Base-by-base conservation (phyloP, 208 protist species). In the Vickermania spadyakhi region DNA sequence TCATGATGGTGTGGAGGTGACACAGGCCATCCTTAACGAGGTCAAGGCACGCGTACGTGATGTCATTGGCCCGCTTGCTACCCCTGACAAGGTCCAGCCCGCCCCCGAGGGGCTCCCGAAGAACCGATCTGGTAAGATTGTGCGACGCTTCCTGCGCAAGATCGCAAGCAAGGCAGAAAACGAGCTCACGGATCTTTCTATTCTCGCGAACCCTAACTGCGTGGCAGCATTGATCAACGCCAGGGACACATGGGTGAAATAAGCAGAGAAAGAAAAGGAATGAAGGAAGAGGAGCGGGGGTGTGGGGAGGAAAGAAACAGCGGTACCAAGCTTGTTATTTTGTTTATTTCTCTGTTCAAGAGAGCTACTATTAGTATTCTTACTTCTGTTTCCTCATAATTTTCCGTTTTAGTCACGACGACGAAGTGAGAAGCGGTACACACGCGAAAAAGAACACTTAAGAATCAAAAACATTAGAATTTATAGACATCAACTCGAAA, bases 121-220 rank as follows among this genome's bases (percentile, higher is more conserved):
- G 86, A 99, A 97, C 4, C 89, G 97, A 50, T 97, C 86, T 2
- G 97, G 97, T 60, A 99, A 99, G 82, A 99, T 99, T 60, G 97
- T 99, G 81, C 88, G 98, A 28, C 84, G 98, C 51, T 93, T 99
- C 31, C 81, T 99, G 23, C 73, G 94, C 28, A 97, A 97, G 68
- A 92, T 98, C 36, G 92, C 89, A 28, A 51, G 49, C 28, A 56
- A 65, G 14, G 3, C 25, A 25, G 53, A 27, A 11, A 72, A 87
- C 3, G 58, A 77, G 31, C 60, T 94, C 0, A 85, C 86, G 26
- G 89, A 95, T 60, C 66, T 75, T 5, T 73, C 65, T 26, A 95
- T 86, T 3, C 63, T 95, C 0, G 68, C 72, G 14, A 85, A 93
- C 21, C 81, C 84, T 25, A n/a, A 56, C 3, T 72, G 90, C 2